These are phyloP conservation scores for Pyronema omphalodes DNA, from an alignment of 495 filamentous ascomycete genomes.

Conservation along the genomic window DNA sequence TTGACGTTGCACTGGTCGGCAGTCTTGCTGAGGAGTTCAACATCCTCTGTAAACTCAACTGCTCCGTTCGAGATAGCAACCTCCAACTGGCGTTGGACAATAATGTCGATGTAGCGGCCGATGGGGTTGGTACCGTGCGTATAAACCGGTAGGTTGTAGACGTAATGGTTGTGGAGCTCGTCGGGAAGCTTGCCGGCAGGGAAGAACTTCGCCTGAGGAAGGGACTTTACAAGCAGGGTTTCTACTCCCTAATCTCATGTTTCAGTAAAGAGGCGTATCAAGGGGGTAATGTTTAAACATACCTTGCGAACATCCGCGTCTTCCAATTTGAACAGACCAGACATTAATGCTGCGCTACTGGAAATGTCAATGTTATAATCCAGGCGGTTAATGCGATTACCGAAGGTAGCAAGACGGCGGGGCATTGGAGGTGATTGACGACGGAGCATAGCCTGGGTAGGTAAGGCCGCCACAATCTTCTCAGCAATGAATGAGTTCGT, in stretches of 20 bases:
- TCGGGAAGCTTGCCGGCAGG: constrained; percentile 55
- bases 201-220: constrained; percentile 90
- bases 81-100: constrained; percentile 92
- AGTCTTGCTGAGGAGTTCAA: constrained; percentile 75
- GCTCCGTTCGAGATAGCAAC: constrained; percentile 63
- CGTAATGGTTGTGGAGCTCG: constrained; percentile 68
- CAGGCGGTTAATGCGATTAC: constrained; percentile 78
- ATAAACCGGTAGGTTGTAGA: constrained; percentile 80
- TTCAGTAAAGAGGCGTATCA: background rate
- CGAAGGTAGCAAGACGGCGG: constrained; percentile 74
- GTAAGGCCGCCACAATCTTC: constrained; percentile 57
- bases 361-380: constrained; percentile 75
- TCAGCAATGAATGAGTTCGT: constrained; percentile 78
- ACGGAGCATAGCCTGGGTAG: constrained; percentile 82
- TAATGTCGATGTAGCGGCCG: constrained; percentile 80
- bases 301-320: constrained; percentile 74
- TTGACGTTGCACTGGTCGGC: constrained; percentile 95
- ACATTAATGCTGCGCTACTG: constrained; percentile 79
- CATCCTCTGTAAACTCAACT: constrained; percentile 73
- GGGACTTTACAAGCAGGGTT: constrained; percentile 77
- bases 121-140: constrained; percentile 96
- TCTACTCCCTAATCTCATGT: constrained; percentile 56
- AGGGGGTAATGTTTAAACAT: background rate
- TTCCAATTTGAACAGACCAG: constrained; percentile 76
- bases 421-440: constrained; percentile 70